Evolutionary conservation across 192 early-diverging fungal species (phyloP).

Genomic region (Coemansia sp.): DNA sequence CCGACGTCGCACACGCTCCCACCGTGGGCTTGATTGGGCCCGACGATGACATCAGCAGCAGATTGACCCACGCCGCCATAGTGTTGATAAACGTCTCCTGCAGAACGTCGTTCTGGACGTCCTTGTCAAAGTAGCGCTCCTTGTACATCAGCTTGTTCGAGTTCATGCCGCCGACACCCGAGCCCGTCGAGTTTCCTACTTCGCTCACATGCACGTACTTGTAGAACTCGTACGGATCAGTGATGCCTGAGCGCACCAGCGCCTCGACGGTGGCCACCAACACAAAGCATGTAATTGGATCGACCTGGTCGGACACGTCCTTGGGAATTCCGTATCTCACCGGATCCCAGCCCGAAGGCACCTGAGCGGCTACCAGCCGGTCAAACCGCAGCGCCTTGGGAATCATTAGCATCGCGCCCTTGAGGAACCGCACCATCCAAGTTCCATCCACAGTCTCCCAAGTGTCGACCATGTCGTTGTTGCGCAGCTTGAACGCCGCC

Average conservation of each 20-base stretch:
- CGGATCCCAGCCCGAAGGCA: slow-evolving; percentile 92
- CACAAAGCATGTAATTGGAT: slow-evolving; percentile 84
- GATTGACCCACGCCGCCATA: slow-evolving; percentile 94
- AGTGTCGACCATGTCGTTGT: slow-evolving; percentile 74
- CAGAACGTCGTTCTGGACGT: slow-evolving; percentile 87
- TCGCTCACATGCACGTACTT: slow-evolving; percentile 94
- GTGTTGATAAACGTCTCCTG: slow-evolving; percentile 97
- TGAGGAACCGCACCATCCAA: slow-evolving; percentile 78
- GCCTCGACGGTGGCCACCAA: slow-evolving; percentile 92
- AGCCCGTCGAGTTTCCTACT: slow-evolving; percentile 87
- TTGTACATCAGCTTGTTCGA: slow-evolving; percentile 78
- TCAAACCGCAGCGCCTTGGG: slow-evolving; percentile 92
- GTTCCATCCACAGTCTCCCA: slow-evolving; percentile 61
- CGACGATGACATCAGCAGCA: slow-evolving; percentile 87
- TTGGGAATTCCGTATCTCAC: slow-evolving; percentile 90
- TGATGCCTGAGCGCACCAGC: slow-evolving; percentile 84
- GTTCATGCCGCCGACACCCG: slow-evolving; percentile 84
- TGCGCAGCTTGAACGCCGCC: slow-evolving; percentile 78
- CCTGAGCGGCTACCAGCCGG: slow-evolving; percentile 76
- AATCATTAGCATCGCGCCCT: slow-evolving; percentile 84
- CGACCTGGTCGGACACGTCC: slow-evolving; percentile 88
- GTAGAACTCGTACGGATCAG: slow-evolving; percentile 97
- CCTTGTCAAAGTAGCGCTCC: slow-evolving; percentile 78
- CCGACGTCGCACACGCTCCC: slow-evolving; percentile 90
- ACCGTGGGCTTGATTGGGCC: slow-evolving; percentile 71